These are phyloP conservation scores for Amanita jacksonii DNA, from an alignment of 768 basidiomycete genomes.

Conservation along the genomic window DNA sequence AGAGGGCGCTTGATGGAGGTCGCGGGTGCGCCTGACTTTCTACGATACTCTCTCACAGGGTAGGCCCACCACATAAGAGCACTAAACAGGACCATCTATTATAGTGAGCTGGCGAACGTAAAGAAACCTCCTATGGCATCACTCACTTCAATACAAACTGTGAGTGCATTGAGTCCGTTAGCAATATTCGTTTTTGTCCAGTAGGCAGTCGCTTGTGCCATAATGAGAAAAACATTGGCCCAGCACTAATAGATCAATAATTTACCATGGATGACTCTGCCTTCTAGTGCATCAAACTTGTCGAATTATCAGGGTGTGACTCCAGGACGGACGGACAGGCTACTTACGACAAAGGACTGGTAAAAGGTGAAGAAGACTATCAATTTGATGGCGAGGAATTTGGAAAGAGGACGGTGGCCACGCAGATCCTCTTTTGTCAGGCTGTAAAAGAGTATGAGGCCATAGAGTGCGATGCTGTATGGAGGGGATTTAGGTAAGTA, in stretches of 20 bases:
- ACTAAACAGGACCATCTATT: conserved; percentile 71
- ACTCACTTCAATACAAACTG: conserved; percentile 63
- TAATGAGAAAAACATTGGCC: background rate
- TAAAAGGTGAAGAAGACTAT: conserved; percentile 76
- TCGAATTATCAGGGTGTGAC: no score
- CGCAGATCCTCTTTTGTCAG: conserved; percentile 65
- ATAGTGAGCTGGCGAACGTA: no score
- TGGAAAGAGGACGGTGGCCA: conserved; percentile 60
- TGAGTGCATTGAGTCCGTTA: conserved; percentile 64
- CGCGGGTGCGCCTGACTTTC: conserved; percentile 21
- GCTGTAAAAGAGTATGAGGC: conserved; percentile 63
- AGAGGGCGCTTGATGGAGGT: conserved; percentile 54
- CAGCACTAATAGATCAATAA: background rate
- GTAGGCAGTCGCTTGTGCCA: conserved; percentile 44
- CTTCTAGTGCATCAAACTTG: conserved; percentile 51
- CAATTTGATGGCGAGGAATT: conserved; percentile 75
- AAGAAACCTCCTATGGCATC: no score
- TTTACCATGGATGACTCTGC: conserved; percentile 50
- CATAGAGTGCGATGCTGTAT: conserved; percentile 63
- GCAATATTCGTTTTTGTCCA: conserved; percentile 75
- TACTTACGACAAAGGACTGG: conserved; percentile 53
- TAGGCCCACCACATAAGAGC: conserved; percentile 70
- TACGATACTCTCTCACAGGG: conserved; percentile 50
- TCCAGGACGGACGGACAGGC: background rate
- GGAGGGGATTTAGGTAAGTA: background rate